Evolutionary conservation across 2,329 filamentous ascomycete species (phyloP).

Genomic region (Xylaria digitata): DNA sequence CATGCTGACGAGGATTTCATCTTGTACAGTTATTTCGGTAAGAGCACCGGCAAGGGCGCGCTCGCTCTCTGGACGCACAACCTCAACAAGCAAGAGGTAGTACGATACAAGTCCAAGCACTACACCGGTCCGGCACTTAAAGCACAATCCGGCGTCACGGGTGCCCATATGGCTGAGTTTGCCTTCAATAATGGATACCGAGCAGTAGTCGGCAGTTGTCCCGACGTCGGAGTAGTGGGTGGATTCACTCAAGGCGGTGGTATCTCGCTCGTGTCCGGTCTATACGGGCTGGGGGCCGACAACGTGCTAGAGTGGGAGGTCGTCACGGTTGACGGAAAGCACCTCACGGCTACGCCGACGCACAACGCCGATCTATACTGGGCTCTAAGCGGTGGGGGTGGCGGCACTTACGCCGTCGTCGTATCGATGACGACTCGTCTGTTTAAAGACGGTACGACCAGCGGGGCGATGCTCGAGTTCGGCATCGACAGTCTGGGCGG

Average conservation of each 20-base stretch:
- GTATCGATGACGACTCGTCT: conserved; percentile 52
- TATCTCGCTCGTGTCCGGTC: conserved; percentile 60
- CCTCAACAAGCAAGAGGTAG: no score
- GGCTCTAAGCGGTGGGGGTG: conserved; percentile 60
- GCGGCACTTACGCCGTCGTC: conserved; percentile 56
- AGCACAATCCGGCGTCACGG: no score
- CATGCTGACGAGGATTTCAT: no score
- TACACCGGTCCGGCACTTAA: no score
- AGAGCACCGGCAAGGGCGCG: no score
- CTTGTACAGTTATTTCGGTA: no score
- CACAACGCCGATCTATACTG: conserved; percentile 60
- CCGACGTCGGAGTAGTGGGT: conserved; percentile 8
- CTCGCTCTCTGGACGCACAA: no score
- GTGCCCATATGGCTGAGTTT: no score
- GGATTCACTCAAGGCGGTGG: conserved; percentile 57
- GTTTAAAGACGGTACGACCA: conserved; percentile 44
- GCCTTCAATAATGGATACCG: no score
- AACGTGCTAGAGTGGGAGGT: conserved; percentile 60
- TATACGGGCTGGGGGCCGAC: conserved; percentile 61
- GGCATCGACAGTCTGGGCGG: not conserved
- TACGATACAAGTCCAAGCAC: no score
- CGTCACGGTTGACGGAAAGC: conserved; percentile 56
- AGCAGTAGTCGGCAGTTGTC: no score
- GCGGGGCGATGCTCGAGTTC: not conserved
- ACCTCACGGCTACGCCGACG: conserved; percentile 54